A percentile compares a stretch with the other conserved stretches of the same genome.
phyloP scores from a whole-genome alignment of 2,329 filamentous ascomycete species.

The Dactylellina sp. region DNA sequence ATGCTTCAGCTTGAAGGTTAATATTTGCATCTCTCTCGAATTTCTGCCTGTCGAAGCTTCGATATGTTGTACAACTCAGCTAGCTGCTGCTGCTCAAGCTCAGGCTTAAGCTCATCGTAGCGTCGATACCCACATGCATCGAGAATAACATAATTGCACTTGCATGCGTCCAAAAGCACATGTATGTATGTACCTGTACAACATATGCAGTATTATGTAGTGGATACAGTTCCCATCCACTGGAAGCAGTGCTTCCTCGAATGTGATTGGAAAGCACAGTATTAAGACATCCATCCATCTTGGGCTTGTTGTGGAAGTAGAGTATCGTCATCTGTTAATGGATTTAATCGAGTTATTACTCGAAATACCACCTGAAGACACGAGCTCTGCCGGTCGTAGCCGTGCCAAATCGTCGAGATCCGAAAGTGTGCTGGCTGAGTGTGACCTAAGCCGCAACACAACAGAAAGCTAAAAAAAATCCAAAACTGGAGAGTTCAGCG shows the following conservation, averaged over 20 bases:
- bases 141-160: too few relatives aligned
- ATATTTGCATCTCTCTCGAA: neutral
- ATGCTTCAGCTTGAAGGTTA: constrained; percentile 1
- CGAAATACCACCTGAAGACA: neutral
- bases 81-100: too few relatives aligned
- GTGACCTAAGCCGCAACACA: constrained; percentile 29
- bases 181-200: constrained; percentile 21
- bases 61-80: constrained; percentile 23
- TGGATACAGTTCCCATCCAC: neutral
- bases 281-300: constrained; percentile 33
- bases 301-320: too few relatives aligned
- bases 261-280: constrained; percentile 11
- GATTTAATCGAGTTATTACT: constrained; percentile 4
- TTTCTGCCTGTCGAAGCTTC: constrained; percentile 16
- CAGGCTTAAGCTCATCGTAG: constrained; percentile 5
- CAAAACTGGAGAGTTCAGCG: neutral
- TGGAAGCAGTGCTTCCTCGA: neutral
- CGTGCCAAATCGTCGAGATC: constrained; percentile 29
- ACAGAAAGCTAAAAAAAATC: constrained; percentile 3
- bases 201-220: neutral
- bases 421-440: constrained; percentile 3
- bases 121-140: too few relatives aligned
- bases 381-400: constrained; percentile 32
- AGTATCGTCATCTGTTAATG: constrained; percentile 25
- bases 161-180: constrained; percentile 3